Evolutionary conservation across 1,139 yeast species (phyloP), one percentile per base, ranked within the genome.

Genomic region (Meyerozyma guilliermondii): DNA sequence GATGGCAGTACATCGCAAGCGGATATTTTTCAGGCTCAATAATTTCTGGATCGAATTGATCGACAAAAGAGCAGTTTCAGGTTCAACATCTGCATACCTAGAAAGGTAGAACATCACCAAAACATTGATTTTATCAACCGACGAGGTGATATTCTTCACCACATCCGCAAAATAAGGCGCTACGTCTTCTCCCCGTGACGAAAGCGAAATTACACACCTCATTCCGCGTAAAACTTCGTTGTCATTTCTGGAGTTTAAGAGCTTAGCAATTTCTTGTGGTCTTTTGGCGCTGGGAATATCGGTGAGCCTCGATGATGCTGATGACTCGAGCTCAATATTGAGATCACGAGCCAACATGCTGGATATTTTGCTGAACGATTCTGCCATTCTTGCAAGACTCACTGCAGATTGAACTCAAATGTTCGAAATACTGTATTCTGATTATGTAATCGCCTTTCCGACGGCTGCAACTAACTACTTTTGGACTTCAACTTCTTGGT

Each of bases 41-140:
- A 87, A 74, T 59, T 87, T 88, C 60, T 94, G 98, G 39, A 94
- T 86, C 0, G 97, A 87, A 62, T 94, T 94, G 52, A 94, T 86
- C 0, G 96, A 82, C 40, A 94, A 69, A 27, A 94, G 71, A 1
- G 98, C 95, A 14, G 88, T 74, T 59, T 91, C 96, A 5, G 95
- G 96, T 52, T 88, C 92, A 40, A 74, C 67, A 49, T 87, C 95
- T 11, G 96, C 95, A 60, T 81, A 91, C 42, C 87, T 74, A 26
- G 83, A 68, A 41, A 92, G 66, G 54, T 88, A 89, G 1, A 85
- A 73, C 61, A 88, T 81, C 5, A 92, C 96, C 58, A 92, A 71
- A 53, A 83, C 81, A 47, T 87, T 78, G 36, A 88, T 78, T 51
- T 82, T 85, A 28, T 80, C 58, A 52, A 82, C 87, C 10, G 78